Evolutionary conservation across 169 alveolate species (phyloP), one percentile per base, ranked within the genome.

Genomic region (Plasmodium relictum): DNA sequence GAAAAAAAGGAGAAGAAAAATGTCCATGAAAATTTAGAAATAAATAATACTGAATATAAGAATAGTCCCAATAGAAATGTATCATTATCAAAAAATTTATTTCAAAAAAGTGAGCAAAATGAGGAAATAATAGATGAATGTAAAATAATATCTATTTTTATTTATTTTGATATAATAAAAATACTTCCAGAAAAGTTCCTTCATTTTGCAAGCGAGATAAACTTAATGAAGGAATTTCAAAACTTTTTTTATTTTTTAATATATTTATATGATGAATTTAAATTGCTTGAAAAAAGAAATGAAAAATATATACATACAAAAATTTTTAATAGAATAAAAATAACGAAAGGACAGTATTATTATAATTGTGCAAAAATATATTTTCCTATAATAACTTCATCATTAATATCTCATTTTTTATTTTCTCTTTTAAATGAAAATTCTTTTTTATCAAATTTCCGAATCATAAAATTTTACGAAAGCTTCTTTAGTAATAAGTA

Each of bases 351-450:
- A 37, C 9, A 39, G 0, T 71, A 59, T 54, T 86, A 86, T 65
- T 62, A 86, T 59, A 86, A 52, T 63, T 56, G 74, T 8, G 80
- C 92, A 1, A 86, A 86, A 66, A 44, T 86, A 37, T 86, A 86
- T 24, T 86, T 86, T 26, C 92, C 92, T 24, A 12, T 86, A 7
- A 52, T 86, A 6, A 71, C 71, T 6, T 69, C 92, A 2, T 54
- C 92, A 2, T 73, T 86, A 61, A 86, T 70, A 56, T 86, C 91
- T 3, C 73, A 83, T 68, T 83, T 61, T 3, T 14, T 70, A 14
- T 59, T 48, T 70, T 86, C 54, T 37, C 8, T 80, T 39, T 14
- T 70, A 37, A 39, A 22, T 1, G 31, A 52, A 20, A 16, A 52
- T 12, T 52, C 62, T 10, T 9, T 16, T 52, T 20, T 3, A 70